Evolutionary conservation across 2,329 filamentous ascomycete genomes (phyloP), one percentile per base, ranked within the genome.

Genomic region (Anthostomella pinea): DNA sequence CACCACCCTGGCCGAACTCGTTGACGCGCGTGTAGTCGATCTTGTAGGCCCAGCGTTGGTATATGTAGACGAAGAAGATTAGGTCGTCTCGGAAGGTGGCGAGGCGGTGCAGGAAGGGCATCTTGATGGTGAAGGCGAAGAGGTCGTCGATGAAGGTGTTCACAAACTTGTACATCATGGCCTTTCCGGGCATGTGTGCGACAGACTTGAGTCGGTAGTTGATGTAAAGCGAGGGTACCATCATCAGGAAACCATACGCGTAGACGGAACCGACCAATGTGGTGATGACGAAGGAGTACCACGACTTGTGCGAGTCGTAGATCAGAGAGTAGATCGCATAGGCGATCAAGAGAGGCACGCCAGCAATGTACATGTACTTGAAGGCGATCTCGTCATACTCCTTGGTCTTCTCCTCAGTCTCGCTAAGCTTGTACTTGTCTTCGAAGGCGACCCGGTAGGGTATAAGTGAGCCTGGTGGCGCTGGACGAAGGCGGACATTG

Each of bases 131-230:
- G 58, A 97, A 98, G 2, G 93, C 93, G 59, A 98, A 98, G 20
- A 98, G 73, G 59, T 98, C 93, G 65, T 98, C 93, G 62, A 98
- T 97, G 63, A 98, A 98, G 5, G 93, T 97, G 70, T 97, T 96
- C 49, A 97, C 71, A 67, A 95, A 95, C 69, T 97, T 96, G 77
- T 96, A 96, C 63, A 83, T 91, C 88, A 98, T 93, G 30, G 93
- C 89, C 68, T 88, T 91, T 51, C 77, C 87, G 2, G 93, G 90
- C 91, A 98, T 95, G 67, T 98, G 93, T 8, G 93, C 93, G 21
- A 97, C 87, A 51, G 82, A 85, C 75, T 91, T 95, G 51, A 98
- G 79, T 9, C 91, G 83, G 72, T 98, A 98, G 75, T 98, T 98
- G 79, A 98, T 98, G 71, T 97, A 98, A 21, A 98, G 73, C 41